Base-by-base conservation (phyloP, 441 rosid species). In the Isatis lusitanica region DNA sequence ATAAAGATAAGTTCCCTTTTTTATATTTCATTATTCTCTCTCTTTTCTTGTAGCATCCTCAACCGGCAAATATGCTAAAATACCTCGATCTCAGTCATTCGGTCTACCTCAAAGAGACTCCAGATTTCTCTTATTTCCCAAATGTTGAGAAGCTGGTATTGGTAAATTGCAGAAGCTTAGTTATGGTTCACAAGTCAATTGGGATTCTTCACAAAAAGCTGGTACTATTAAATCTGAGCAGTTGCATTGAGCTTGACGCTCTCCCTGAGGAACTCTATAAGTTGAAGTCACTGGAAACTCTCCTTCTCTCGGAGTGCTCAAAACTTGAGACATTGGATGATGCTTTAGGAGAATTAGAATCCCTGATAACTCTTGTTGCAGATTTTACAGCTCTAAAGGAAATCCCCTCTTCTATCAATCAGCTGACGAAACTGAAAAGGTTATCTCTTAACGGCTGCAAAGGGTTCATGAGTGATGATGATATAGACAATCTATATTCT, bases 281-380 rank as follows among this genome's bases (percentile, higher is more conserved):
- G 1, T 11, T 65, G 44, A 46, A 65, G 35, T 44, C 71, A 1
- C 51, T 73, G 57, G 33, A 73, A 53, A 73, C 60, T 0, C 77
- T 73, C 50, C 65, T 64, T 73, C 33, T 73, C 1, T 73, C 77
- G 55, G 77, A 52, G 3, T 73, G 77, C 59, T 26, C 15, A 50
- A 1, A 53, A 57, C 35, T 74, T 28, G 12, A 47, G 71, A 74
- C 13, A 38, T 38, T 74, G 58, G 66, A 66, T 3, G 43, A 65
- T 57, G 60, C 12, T 65, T 33, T 73, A 24, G 59, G 71, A 5
- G 39, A n/a, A 43, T 0, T 63, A 70, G 35, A 63, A 18, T 63
- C 76, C 2, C 7, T 64, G 15, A 51, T 1, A 18, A 44, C 28
- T 56, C 33, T 65, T 7, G 21, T 31, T 4, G 77, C 57, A 0